Evolutionary conservation across 2,329 filamentous ascomycete species (phyloP).

Genomic region (Colletotrichum nymphaeae): DNA sequence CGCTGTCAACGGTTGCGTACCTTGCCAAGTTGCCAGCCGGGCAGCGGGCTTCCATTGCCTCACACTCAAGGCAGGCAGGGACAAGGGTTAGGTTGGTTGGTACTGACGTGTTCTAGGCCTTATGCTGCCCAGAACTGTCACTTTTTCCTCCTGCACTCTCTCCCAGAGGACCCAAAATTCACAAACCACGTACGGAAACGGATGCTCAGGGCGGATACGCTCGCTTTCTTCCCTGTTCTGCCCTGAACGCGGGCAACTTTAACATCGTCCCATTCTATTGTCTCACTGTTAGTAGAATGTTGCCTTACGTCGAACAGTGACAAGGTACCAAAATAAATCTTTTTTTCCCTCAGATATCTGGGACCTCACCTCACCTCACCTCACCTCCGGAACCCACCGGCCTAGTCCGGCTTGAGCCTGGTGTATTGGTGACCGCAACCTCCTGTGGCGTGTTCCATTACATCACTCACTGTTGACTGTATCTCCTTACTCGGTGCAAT

Average conservation of each 20-base stretch:
- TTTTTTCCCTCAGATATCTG: background rate
- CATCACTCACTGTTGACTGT: conserved; percentile 13
- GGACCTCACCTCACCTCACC: background rate
- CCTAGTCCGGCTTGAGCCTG: conserved; percentile 14
- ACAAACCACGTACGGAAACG: background rate
- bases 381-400: background rate
- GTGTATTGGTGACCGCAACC: conserved; percentile 24
- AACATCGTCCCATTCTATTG: background rate
- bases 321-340: background rate
- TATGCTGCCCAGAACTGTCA: background rate
- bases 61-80: background rate
- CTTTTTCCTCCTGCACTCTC: background rate
- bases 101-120: background rate
- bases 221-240: background rate
- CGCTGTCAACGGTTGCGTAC: background rate
- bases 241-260: background rate
- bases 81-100: background rate
- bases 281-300: background rate
- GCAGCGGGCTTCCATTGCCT: background rate
- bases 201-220: background rate
- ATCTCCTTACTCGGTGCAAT: background rate
- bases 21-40: background rate
- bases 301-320: background rate
- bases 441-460: conserved; percentile 28
- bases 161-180: background rate